Conservation (phyloP, 1,284 basidiomycete genomes). For the Fereydounia khargensis region DNA sequence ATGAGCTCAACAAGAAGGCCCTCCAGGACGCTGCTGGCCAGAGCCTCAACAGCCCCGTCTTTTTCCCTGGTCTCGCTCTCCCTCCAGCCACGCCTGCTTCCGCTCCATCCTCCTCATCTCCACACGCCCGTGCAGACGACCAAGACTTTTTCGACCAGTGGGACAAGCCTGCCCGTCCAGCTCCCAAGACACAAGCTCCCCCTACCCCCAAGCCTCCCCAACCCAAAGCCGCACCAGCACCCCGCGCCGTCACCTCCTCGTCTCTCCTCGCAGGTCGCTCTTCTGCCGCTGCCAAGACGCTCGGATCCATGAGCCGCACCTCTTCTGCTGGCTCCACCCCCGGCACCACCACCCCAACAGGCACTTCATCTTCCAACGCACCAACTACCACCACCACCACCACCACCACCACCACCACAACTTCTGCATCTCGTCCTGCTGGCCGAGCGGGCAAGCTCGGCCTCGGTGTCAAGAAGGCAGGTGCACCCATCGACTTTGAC, state of each 20-base stretch:
- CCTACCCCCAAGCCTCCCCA: constrained; percentile 28
- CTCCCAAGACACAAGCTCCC: constrained; percentile 10
- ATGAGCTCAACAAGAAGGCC: constrained; percentile 80
- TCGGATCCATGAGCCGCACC: constrained; percentile 31
- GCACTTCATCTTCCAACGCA: not conserved
- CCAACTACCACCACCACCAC: constrained; percentile 3
- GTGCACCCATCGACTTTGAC: constrained; percentile 49
- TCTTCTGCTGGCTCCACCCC: constrained; percentile 35
- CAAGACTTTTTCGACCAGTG: constrained; percentile 95
- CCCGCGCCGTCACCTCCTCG: constrained; percentile 46
- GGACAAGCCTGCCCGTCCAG: constrained; percentile 72
- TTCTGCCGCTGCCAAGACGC: constrained; percentile 20
- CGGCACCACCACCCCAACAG: constrained; percentile 28
- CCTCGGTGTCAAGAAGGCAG: constrained; percentile 47
- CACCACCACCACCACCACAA: constrained; percentile 11
- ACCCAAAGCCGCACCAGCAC: constrained; percentile 19
- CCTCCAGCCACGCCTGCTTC: constrained; percentile 57
- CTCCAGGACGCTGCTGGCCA: constrained; percentile 67
- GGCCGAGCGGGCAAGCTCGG: constrained; percentile 45
- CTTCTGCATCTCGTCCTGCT: constrained; percentile 22
- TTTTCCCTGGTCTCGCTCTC: constrained; percentile 59
- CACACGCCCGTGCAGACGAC: constrained; percentile 62
- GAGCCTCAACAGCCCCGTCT: constrained; percentile 43
- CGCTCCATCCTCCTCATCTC: constrained; percentile 7
- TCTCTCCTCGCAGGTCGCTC: constrained; percentile 31